Evolutionary conservation across 2,329 filamentous ascomycete genomes (phyloP).

Genomic region (Beauveria rudraprayagi): DNA sequence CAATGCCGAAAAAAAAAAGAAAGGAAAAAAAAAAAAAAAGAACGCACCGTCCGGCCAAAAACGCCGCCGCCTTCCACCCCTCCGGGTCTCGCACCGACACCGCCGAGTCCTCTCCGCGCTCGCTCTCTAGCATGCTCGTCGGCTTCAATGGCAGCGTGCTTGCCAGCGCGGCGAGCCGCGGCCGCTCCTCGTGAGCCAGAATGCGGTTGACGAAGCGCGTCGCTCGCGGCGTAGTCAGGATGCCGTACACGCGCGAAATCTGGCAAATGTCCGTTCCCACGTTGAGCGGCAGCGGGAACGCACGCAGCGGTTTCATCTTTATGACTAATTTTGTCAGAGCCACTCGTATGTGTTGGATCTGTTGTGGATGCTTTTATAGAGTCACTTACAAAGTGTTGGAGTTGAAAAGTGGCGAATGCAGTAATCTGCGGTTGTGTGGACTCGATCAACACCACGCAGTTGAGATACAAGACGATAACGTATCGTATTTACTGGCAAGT

Average conservation of each 20-base stretch:
- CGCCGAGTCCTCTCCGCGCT: slow-evolving; percentile 21
- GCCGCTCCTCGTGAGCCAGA: slow-evolving; percentile 34
- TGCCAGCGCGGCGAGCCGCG: neutral
- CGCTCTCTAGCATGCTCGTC: slow-evolving; percentile 3
- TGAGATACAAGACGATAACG: neutral
- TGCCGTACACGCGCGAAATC: slow-evolving; percentile 53
- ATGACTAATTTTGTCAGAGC: too few relatives aligned
- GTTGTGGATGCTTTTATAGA: too few relatives aligned
- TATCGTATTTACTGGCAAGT: neutral
- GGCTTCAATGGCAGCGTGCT: neutral
- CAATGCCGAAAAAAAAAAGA: neutral
- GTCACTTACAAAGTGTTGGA: neutral
- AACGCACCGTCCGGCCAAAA: slow-evolving; percentile 37
- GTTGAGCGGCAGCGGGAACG: slow-evolving; percentile 57
- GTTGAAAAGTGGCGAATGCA: too few relatives aligned
- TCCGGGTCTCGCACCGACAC: slow-evolving; percentile 14
- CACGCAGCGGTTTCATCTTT: slow-evolving; percentile 25
- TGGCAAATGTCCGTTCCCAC: slow-evolving; percentile 76
- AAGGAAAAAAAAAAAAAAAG: neutral
- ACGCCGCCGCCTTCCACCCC: slow-evolving; percentile 31
- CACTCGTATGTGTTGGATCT: slow-evolving; percentile 1
- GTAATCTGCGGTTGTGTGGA: too few relatives aligned
- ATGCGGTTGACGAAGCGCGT: slow-evolving; percentile 40
- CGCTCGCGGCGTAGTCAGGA: slow-evolving; percentile 41
- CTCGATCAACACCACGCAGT: neutral